Percentiles rank a stretch among this genome's conserved stretches.
Conservation (phyloP, 1,284 basidiomycete genomes). For the Ustilago curta region DNA sequence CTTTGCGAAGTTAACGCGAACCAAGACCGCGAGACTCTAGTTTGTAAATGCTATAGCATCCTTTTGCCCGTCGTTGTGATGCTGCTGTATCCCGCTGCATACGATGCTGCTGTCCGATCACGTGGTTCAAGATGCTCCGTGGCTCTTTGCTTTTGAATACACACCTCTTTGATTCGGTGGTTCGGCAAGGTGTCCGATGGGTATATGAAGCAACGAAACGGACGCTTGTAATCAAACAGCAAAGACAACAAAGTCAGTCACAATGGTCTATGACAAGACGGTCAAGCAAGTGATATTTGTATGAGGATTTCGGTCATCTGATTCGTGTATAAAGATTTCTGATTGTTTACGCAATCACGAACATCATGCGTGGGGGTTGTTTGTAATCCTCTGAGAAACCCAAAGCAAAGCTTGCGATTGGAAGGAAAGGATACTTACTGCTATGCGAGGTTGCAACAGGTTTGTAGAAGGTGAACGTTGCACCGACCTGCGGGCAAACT, state of each 20-base stretch:
- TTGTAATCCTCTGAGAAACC: conserved; percentile 40
- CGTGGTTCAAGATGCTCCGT: neutral
- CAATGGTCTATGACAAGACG: neutral
- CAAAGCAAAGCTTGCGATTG: neutral
- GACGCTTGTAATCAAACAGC: conserved; percentile 1
- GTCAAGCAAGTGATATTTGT: neutral
- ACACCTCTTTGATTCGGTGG: conserved; percentile 3
- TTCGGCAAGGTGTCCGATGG: neutral
- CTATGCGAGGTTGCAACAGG: neutral
- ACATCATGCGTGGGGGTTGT: conserved; percentile 43
- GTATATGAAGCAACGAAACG: neutral
- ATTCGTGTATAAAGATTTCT: conserved; percentile 54
- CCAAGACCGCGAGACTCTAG: conserved; percentile 67
- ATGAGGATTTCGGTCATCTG: conserved; percentile 39
- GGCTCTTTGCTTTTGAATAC: neutral
- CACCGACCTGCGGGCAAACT: conserved; percentile 38
- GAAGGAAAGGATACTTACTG: conserved; percentile 31
- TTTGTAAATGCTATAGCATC: conserved; percentile 59
- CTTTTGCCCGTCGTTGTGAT: conserved; percentile 27
- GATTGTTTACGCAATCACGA: conserved; percentile 50
- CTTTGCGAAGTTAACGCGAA: conserved; percentile 62
- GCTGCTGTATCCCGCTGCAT: conserved; percentile 9
- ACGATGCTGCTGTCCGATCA: conserved; percentile 1
- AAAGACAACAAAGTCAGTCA: conserved; percentile 9
- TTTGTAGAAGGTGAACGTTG: conserved; percentile 4